Percentiles rank a stretch among this genome's conserved stretches.
phyloP scores from a whole-genome alignment of 768 basidiomycete genomes.

The Lentinula guzmanii region DNA sequence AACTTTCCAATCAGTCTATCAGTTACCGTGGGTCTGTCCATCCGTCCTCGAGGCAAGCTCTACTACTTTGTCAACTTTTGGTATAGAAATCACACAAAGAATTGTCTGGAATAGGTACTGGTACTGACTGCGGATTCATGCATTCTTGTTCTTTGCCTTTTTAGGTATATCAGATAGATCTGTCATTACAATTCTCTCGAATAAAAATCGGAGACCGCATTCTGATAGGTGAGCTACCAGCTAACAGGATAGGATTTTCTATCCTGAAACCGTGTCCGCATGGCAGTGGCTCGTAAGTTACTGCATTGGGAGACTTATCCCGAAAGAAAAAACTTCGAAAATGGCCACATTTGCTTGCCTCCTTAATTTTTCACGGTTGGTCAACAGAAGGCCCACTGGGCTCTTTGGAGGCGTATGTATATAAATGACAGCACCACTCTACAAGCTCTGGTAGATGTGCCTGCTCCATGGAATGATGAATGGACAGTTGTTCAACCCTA shows the following conservation, averaged over 20 bases:
- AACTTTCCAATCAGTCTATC: background rate
- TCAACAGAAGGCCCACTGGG: no score
- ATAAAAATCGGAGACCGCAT: background rate
- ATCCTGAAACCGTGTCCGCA: no score
- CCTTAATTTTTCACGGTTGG: no score
- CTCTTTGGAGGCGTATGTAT: no score
- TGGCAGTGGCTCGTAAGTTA: no score
- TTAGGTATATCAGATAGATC: background rate
- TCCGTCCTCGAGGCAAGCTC: background rate
- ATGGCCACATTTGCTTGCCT: no score
- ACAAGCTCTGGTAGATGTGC: no score
- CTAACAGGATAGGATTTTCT: background rate
- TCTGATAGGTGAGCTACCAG: background rate
- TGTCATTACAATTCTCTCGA: background rate
- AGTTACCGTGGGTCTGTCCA: background rate
- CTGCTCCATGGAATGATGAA: no score
- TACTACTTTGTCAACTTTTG: background rate
- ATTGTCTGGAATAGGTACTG: background rate
- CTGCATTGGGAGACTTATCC: no score
- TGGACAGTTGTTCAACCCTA: no score
- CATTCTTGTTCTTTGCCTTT: background rate
- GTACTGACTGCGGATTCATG: background rate
- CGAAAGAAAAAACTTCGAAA: no score
- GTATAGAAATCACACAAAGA: background rate
- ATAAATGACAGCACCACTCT: no score